Base-by-base conservation (phyloP, 2,329 filamentous ascomycete genomes). In the Dactylellina sp. region DNA sequence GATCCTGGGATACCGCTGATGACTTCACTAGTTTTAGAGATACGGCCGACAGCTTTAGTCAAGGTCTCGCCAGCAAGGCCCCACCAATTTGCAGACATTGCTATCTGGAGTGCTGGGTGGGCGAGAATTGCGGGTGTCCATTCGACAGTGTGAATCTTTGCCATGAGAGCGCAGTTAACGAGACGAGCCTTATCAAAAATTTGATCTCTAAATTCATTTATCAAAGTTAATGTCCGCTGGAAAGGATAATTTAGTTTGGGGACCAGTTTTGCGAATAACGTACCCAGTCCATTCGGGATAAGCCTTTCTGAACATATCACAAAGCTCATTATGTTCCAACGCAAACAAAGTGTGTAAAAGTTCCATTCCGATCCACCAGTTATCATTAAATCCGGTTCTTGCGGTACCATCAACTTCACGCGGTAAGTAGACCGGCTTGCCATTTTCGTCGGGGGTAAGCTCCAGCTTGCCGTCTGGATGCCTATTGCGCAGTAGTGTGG, bases 81-180 rank as follows among this genome's bases (percentile, higher is more conserved):
- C 81, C 82, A 84, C 83, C 83, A 84, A 71, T 84, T 84, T 37
- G 81, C 82, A 16, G 78, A 77, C 83, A 84, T 83, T 53, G 76
- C 80, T n/a, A 84, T 79, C 59, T 84, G 66, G 0, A 84, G 78
- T 0, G 79, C 80, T 20, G 83, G 83, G 47, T 84, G 83, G 0
- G 81, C 80, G 1, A 84, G 79, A 32, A 85, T 84, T 1, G 82
- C 83, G 1, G 83, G 83, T 2, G 83, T 84, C 83, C 83, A 84
- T 77, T 84, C 83, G 2, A 84, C 80, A 0, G 83, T 84, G 72
- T 84, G 83, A 44, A 84, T 84, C 77, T 85, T 84, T 3, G 83
- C 83, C 83, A 84, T 84, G 7, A 84, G 77, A 0, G 83, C 83
- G 52, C 80, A 83, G 72, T 83, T 84, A 20, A 84, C 79, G 0